Percentiles rank a stretch among this genome's conserved stretches.
These are phyloP conservation scores for Trifolium pratense DNA, from an alignment of 306 rosid genomes.

Conservation along the genomic window DNA sequence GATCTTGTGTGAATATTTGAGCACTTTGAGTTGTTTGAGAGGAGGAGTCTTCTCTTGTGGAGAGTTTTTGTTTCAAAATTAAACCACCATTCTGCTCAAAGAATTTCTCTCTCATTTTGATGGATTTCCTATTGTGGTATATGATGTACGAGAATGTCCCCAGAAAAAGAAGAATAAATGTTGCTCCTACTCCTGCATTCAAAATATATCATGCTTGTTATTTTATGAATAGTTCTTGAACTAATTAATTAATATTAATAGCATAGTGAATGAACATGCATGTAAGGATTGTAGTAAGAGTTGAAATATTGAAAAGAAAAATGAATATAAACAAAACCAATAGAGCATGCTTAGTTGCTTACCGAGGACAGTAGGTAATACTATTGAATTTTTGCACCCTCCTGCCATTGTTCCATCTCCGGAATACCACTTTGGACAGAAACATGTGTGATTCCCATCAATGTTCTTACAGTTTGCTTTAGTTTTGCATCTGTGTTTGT, in stretches of 20 bases:
- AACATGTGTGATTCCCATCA: neutral
- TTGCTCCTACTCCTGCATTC: conserved; percentile 18
- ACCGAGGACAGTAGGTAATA: neutral
- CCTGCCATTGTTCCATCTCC: conserved; percentile 11
- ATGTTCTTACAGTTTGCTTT: neutral
- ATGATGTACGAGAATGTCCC: conserved; percentile 11
- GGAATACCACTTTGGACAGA: neutral
- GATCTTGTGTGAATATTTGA: conserved; percentile 35
- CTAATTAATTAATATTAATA: no score
- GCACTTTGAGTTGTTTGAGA: neutral
- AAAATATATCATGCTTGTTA: neutral
- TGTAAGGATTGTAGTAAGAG: neutral
- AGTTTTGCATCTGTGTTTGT: neutral
- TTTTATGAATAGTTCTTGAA: neutral
- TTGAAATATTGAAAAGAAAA: neutral
- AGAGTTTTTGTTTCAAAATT: conserved; percentile 35
- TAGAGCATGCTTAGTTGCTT: neutral
- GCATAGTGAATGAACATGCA: neutral
- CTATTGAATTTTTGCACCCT: conserved; percentile 6
- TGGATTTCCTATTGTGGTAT: conserved; percentile 38
- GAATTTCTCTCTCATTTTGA: conserved; percentile 38
- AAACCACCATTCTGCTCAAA: conserved; percentile 50
- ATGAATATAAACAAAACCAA: neutral
- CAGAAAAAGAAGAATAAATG: neutral
- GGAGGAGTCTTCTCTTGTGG: neutral